Evolutionary conservation across 345 rosid genomes (phyloP).

Genomic region (Brassica nigra): DNA sequence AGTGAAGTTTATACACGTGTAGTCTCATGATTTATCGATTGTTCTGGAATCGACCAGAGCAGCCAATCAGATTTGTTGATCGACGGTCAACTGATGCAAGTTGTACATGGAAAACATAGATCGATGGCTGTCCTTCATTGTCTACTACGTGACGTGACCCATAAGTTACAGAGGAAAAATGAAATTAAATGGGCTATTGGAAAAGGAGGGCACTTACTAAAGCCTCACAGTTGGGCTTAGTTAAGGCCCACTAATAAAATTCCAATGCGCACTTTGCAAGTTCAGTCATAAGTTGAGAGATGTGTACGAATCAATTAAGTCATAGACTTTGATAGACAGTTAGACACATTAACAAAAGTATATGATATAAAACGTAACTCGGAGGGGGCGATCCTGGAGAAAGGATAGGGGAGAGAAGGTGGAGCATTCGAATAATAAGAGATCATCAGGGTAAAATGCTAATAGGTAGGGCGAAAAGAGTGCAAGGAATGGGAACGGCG

Average conservation of each 20-base stretch:
- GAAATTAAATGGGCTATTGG: not conserved
- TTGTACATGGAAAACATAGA: not conserved
- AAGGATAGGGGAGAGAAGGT: too few species aligned
- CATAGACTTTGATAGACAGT: too few species aligned
- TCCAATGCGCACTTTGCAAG: not conserved
- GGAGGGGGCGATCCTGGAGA: too few species aligned
- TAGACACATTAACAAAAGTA: too few species aligned
- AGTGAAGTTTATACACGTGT: not conserved
- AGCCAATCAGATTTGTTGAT: not conserved
- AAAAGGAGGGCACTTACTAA: not conserved
- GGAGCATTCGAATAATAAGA: too few species aligned
- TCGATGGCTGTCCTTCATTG: not conserved
- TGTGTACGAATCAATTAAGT: not conserved
- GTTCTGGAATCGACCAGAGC: constrained; percentile 1
- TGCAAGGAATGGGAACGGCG: too few species aligned
- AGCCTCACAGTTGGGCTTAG: not conserved
- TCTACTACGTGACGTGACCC: too few species aligned
- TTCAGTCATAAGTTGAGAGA: not conserved
- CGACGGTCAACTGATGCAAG: not conserved
- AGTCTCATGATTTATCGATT: not conserved
- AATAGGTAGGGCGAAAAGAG: too few species aligned
- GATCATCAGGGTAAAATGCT: too few species aligned
- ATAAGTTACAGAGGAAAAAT: not conserved
- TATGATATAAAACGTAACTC: too few species aligned
- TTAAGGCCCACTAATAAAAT: not conserved